Percentiles rank a stretch among this genome's conserved stretches.
Evolutionary conservation across 208 protist genomes (phyloP).

Genomic region (Acanthamoeba lenticulata): DNA sequence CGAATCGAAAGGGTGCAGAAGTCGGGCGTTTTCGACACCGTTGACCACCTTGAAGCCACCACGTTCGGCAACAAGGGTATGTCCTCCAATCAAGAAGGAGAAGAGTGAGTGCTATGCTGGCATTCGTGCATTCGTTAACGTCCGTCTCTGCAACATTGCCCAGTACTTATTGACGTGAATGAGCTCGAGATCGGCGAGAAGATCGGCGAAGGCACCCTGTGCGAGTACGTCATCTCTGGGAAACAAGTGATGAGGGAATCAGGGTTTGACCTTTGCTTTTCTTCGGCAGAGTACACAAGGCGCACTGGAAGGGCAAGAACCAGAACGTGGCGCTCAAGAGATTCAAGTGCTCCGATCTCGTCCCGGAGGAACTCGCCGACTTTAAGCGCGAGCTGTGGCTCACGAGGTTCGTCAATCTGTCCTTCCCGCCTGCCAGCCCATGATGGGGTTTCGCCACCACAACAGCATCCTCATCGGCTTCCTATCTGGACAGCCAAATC

Average conservation of each 20-base stretch:
- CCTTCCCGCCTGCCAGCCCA: not conserved
- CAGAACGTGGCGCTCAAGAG: slow-evolving; percentile 36
- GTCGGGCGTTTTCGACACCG: not conserved
- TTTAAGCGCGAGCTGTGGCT: slow-evolving; percentile 63
- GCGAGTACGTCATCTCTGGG: not conserved
- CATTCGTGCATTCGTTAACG: not conserved
- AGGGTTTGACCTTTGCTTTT: not conserved
- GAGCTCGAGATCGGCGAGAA: slow-evolving; percentile 32
- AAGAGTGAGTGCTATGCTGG: not conserved
- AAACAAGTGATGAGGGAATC: not conserved
- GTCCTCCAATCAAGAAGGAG: not conserved
- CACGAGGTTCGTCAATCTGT: slow-evolving; percentile 11
- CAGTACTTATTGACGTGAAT: slow-evolving; percentile 20
- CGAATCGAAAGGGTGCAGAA: slow-evolving; percentile 16
- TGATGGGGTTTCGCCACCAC: not conserved
- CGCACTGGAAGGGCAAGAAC: slow-evolving; percentile 26
- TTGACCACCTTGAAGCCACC: not conserved
- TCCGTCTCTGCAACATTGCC: not conserved
- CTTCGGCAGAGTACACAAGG: not conserved
- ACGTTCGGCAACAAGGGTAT: not conserved
- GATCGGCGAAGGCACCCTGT: slow-evolving; percentile 25
- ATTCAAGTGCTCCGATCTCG: slow-evolving; percentile 38
- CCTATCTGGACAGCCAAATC: not conserved
- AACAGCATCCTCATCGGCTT: not conserved
- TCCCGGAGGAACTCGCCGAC: slow-evolving; percentile 22